Evolutionary conservation across 805 yeast species (phyloP), one percentile per base, ranked within the genome.

Genomic region (Osmozyma mogii): DNA sequence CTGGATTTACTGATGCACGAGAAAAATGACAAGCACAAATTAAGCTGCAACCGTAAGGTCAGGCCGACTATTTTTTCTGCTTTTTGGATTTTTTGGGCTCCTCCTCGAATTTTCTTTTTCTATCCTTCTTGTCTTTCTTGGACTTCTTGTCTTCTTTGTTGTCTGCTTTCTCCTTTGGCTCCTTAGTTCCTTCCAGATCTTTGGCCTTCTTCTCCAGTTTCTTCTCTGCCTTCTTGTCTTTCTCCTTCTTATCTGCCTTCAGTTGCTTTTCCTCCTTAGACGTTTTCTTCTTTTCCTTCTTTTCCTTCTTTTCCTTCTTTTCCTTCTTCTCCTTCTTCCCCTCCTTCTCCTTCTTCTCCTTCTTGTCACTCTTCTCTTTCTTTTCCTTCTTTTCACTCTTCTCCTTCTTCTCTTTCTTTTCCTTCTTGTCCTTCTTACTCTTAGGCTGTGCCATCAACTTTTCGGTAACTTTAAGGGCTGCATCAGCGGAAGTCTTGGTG

Each of bases 321-420:
- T 6, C 7, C 31, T 42, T 43, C 34, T 47, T 43, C 42, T 44
- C 43, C 35, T 42, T 33, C 40, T 41, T 41, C 32, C 51, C 42
- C 32, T 48, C 35, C 28, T 34, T 35, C 30, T 47, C 43, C 37
- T 47, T 37, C 34, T 43, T 34, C 33, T 38, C 31, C 32, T 49
- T 34, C 29, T 43, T 37, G 34, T 44, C 18, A 30, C 29, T 38
- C 41, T 49, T 47, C 22, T 42, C 41, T 38, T 48, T 41, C 40
- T 52, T 43, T 26, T 43, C 42, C 33, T 47, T 41, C 41, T 48
- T 43, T 6, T 50, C 46, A 35, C 53, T 52, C 43, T 46, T 47
- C 18, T 54, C 52, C 32, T 48, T 44, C 32, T 35, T 44, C 32
- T 45, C 32, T 37, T 40, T 54, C 54, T 52, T 68, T 48, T 42